These are phyloP conservation scores for Mycena floridula DNA, from an alignment of 768 basidiomycete species.

Conservation along the genomic window DNA sequence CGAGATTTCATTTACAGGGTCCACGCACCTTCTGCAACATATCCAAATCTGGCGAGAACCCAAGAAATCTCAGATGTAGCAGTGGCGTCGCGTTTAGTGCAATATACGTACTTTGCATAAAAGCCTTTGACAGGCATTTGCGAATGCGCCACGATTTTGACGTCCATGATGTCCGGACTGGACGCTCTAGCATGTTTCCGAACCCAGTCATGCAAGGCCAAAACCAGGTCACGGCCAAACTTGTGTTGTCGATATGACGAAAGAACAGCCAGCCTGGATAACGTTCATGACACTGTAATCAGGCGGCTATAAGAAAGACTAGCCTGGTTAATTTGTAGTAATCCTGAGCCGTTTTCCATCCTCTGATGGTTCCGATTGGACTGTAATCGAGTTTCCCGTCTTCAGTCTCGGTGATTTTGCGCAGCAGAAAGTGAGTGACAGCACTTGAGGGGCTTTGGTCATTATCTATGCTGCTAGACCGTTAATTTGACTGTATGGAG, in stretches of 20 bases:
- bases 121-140: constrained; percentile 69
- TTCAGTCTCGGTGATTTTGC: constrained; percentile 59
- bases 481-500: too few relatives aligned
- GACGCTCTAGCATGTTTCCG: constrained; percentile 31
- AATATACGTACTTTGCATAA: constrained; percentile 62
- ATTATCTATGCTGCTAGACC: too few relatives aligned
- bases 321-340: constrained; percentile 73
- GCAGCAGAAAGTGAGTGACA: constrained; percentile 69
- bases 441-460: too few relatives aligned
- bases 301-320: too few relatives aligned
- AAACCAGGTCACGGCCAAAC: constrained; percentile 64
- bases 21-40: constrained; percentile 51
- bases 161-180: constrained; percentile 12
- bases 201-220: constrained; percentile 56
- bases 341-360: constrained; percentile 24
- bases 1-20: background rate
- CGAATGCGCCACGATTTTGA: constrained; percentile 55
- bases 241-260: constrained; percentile 55
- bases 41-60: constrained; percentile 50
- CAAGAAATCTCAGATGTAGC: background rate
- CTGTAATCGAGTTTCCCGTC: constrained; percentile 40
- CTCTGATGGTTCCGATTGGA: constrained; percentile 73
- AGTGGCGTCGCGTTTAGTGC: background rate
- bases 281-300: too few relatives aligned
- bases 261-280: constrained; percentile 66